phyloP scores from a whole-genome alignment of 345 rosid genomes.

The Raphanus sativus region DNA sequence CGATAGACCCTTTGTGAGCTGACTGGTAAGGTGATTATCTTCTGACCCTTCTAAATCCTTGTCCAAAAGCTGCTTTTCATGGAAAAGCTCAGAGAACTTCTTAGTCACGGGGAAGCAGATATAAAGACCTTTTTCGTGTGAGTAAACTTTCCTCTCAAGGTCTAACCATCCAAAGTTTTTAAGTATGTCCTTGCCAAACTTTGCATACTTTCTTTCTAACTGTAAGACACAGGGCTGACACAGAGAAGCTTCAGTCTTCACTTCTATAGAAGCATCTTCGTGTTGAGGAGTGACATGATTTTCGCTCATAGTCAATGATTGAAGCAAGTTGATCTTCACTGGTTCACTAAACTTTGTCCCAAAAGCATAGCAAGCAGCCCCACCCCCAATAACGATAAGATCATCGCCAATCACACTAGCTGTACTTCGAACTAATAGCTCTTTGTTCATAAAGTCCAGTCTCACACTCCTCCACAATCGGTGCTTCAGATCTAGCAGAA shows the following conservation, averaged over 20 bases:
- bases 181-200: constrained; percentile 76
- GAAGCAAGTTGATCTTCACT: constrained; percentile 60
- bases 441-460: constrained; percentile 60
- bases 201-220: constrained; percentile 64
- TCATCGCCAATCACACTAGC: constrained; percentile 67
- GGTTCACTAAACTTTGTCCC: constrained; percentile 93
- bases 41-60: constrained; percentile 38
- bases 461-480: constrained; percentile 62
- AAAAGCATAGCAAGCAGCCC: constrained; percentile 95
- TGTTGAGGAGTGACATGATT: constrained; percentile 23
- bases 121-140: constrained; percentile 48
- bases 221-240: constrained; percentile 46
- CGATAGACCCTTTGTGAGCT: constrained; percentile 32
- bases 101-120: constrained; percentile 82
- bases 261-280: constrained; percentile 33
- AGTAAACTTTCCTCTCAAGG: constrained; percentile 65
- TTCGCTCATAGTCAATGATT: constrained; percentile 38
- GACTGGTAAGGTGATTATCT: constrained; percentile 27
- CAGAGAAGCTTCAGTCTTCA: constrained; percentile 30
- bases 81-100: constrained; percentile 50
- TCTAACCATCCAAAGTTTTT: constrained; percentile 90
- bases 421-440: constrained; percentile 73
- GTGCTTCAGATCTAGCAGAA: constrained; percentile 60
- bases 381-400: constrained; percentile 84
- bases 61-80: constrained; percentile 38